Conservation (phyloP, 495 filamentous ascomycete species). For the Xylaria bambusicola region DNA sequence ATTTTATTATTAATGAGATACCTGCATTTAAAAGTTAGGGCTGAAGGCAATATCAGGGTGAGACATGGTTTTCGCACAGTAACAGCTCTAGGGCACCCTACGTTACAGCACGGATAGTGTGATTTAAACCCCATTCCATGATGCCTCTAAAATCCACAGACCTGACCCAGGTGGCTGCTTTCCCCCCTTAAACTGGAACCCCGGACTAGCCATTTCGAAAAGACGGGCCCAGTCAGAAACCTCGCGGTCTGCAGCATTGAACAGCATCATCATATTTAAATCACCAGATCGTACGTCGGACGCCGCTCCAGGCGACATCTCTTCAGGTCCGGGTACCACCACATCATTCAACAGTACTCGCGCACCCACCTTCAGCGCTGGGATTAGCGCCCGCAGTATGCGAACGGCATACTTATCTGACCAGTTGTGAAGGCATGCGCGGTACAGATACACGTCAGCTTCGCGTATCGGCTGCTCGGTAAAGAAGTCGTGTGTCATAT, state of each 20-base stretch:
- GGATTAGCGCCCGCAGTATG: constrained; percentile 45
- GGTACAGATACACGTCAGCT: constrained; percentile 39
- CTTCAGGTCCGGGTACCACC: constrained; percentile 31
- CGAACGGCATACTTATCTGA: constrained; percentile 45
- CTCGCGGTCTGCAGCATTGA: constrained; percentile 54
- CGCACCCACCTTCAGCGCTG: constrained; percentile 43
- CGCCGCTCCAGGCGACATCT: constrained; percentile 18
- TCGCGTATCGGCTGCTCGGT: constrained; percentile 38
- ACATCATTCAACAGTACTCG: constrained; percentile 42
- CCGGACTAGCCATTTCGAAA: constrained; percentile 43
- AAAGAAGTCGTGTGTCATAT: constrained; percentile 48
- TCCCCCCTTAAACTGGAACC: constrained; percentile 41
- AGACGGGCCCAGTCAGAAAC: constrained; percentile 47
- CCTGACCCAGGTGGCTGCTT: constrained; percentile 13
- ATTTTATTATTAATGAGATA: too few species aligned
- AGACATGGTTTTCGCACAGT: too few species aligned
- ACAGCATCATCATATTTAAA: constrained; percentile 51
- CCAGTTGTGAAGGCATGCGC: constrained; percentile 48
- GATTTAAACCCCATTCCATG: constrained; percentile 16
- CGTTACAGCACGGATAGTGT: background rate
- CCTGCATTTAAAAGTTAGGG: too few species aligned
- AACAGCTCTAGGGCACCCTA: background rate
- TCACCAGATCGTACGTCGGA: constrained; percentile 32
- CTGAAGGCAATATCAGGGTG: too few species aligned
- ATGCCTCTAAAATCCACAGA: constrained; percentile 21